Evolutionary conservation across 2,329 filamentous ascomycete species (phyloP), one percentile per base, ranked within the genome.

Genomic region (Phyllosticta citrichinensis): DNA sequence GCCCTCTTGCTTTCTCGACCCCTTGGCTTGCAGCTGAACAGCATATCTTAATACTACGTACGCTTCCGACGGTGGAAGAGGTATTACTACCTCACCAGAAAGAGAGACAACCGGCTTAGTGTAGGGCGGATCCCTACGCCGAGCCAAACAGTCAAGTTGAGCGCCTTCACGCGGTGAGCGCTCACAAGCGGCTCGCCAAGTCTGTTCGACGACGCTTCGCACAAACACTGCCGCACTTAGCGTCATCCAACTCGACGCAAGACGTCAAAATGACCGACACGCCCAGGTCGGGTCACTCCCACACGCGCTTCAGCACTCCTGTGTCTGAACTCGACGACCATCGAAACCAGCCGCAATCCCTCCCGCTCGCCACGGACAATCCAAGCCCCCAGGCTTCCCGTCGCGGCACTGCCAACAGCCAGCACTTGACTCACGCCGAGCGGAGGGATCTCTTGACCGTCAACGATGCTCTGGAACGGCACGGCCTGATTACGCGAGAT

Each of bases 321-420:
- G 84, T 91, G 63, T 87, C 87, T 64, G 87, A 92, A 71, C 82
- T 97, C 55, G 91, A 97, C 71, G 91, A 97, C 72, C 92, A 97
- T 76, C 88, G 91, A 62, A 79, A 85, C 69, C 87, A 88, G 69
- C 75, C 80, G 4, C 74, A 80, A 24, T 82, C 85, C 47, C 75
- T 85, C 24, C 86, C 84, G 63, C 82, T 82, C 52, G 72, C 77
- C 24, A 22, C 22, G 22, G 81, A 83, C 55, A 66, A 60, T 40
- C 60, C 63, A 14, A 70, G 72, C 64, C 71, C 65, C 24, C 70
- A 68, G 63, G 77, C 71, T 65, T 78, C 69, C 40, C 84, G 88
- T 60, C 82, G 88, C 60, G 88, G 88, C 51, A 92, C 88, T 2
- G 84, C 89, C 65, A 88, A 89, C 65, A 90, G 87, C 59, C 78